A percentile compares a stretch with the other conserved stretches of the same genome.
phyloP scores from a whole-genome alignment of 192 early-diverging fungal species.

The Coemansia sp. region DNA sequence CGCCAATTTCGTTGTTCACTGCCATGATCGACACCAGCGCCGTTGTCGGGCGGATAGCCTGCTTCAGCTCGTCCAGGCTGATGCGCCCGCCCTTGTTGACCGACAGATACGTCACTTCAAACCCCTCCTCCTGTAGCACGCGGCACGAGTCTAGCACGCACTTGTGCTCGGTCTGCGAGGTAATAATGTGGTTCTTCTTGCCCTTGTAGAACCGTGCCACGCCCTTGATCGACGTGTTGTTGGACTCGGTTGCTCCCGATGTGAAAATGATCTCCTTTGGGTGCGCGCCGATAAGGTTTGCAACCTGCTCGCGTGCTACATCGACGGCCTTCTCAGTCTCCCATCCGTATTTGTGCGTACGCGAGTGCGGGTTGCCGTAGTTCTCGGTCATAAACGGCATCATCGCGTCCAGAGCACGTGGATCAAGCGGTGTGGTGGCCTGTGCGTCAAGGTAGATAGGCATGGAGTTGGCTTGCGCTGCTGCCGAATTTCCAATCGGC shows the following conservation, averaged over 20 bases:
- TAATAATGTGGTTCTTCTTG: conserved; percentile 95
- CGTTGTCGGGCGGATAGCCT: conserved; percentile 87
- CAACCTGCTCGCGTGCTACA: conserved; percentile 82
- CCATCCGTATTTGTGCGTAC: conserved; percentile 98
- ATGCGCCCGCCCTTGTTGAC: conserved; percentile 83
- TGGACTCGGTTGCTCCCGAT: conserved; percentile 94
- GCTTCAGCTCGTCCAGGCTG: conserved; percentile 75
- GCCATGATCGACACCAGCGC: conserved; percentile 92
- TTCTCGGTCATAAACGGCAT: conserved; percentile 87
- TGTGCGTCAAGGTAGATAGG: conserved; percentile 96
- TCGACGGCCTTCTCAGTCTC: conserved; percentile 91
- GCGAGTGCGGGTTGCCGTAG: conserved; percentile 95
- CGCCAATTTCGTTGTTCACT: conserved; percentile 98
- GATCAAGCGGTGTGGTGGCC: conserved; percentile 91
- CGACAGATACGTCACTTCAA: conserved; percentile 93
- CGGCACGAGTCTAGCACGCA: conserved; percentile 97
- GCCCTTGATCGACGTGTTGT: conserved; percentile 93
- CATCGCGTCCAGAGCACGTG: conserved; percentile 91
- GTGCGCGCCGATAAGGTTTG: conserved; percentile 84
- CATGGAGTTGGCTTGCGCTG: conserved; percentile 21
- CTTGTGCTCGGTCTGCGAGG: conserved; percentile 97
- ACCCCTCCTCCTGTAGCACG: conserved; percentile 91
- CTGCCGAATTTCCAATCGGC: conserved; percentile 16
- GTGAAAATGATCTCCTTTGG: conserved; percentile 97
- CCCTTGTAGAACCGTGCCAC: conserved; percentile 92